Base-by-base conservation (phyloP, 148 eudicot species). In the Fagopyrum homotropicum region DNA sequence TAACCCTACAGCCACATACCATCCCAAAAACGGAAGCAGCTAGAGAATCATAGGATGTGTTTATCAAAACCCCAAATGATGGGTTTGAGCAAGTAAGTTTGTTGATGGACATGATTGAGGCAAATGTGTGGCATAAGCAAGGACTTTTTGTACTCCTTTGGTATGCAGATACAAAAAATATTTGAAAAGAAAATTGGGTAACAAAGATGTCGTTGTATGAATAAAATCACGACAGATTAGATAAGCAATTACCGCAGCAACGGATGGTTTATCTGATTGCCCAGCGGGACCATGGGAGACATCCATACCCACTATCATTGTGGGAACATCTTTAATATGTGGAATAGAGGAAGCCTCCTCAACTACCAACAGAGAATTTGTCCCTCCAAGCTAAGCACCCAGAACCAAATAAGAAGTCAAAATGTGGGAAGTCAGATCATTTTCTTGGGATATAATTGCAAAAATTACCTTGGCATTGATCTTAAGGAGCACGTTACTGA, bases 241-340 rank as follows among this genome's bases (percentile, higher is more conserved):
- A 60, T 43, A 29, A 68, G 50, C 17, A 77, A 78, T 47, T 89
- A 96, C 99, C 78, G 99, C 98, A 35, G 98, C 99, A 81, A 90
- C 87, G 35, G 99, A 96, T 55, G 98, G 99, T 71, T 75, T 74
- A 81, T 96, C 87, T 29, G 91, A 85, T 70, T 77, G 82, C 77
- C 97, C 94, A 75, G 97, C 91, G 69, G 94, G 83, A 50, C 97
- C 97, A 80, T 96, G 99, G 73, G 99, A 96, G 77, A 96, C 98
- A 75, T 90, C 99, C 90, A 96, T 89, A 44, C 99, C 99, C 74
- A 96, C 19, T 50, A 96, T 90, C 98, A 96, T 88, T 51, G 98
- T 96, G 51, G 99, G 99, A 63, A 86, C 80, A 80, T 92, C 91
- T 72, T 84, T 83, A 44, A 92, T 79, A 51, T 75, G 73, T 49